Evolutionary conservation across 306 rosid species (phyloP), one percentile per base, ranked within the genome.

Genomic region (Sicyos edulis): DNA sequence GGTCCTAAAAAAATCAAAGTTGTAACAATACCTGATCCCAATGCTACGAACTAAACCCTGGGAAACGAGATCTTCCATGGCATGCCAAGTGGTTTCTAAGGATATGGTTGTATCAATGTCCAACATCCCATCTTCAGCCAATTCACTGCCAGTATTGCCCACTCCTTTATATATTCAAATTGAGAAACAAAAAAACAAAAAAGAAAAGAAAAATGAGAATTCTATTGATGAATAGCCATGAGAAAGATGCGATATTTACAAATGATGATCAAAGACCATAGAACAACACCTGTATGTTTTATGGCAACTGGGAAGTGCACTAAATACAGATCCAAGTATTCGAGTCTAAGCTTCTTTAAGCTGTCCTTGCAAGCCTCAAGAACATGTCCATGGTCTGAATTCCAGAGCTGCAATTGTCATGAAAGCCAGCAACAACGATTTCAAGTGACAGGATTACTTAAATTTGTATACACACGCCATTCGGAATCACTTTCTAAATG

Each of bases 331-430:
- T 93, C 97, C 76, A 93, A 86, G 78, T 87, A 93, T 63, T 89
- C 83, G 72, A 90, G 76, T 74, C 76, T 85, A 80, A 93, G 96
- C 80, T 90, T 93, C 85, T 93, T 84, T 52, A 93, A 82, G 63
- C 97, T 88, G 80, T 93, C 90, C 75, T 93, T 86, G 56, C 97
- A 90, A 11, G 98, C 97, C 86, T 82, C 96, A 62, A 77, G 64
- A 55, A 90, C 98, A 19, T 88, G 93, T 54, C 97, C 97, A 67
- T 93, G 98, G 82, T 93, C 98, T 45, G 96, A 93, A 82, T 93
- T 93, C 98, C 98, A 90, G 68, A 93, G 96, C 97, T 90, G 88
- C 83, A 37, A 47, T 67, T 90, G 87, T 83, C 56, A 45, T 45
- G 55, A 67, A 6, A 11, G 40, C 17, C 53, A 51, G 50, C 44